Conservation (phyloP, 2,329 filamentous ascomycete species). For the Chrysoporthe austroafricana region DNA sequence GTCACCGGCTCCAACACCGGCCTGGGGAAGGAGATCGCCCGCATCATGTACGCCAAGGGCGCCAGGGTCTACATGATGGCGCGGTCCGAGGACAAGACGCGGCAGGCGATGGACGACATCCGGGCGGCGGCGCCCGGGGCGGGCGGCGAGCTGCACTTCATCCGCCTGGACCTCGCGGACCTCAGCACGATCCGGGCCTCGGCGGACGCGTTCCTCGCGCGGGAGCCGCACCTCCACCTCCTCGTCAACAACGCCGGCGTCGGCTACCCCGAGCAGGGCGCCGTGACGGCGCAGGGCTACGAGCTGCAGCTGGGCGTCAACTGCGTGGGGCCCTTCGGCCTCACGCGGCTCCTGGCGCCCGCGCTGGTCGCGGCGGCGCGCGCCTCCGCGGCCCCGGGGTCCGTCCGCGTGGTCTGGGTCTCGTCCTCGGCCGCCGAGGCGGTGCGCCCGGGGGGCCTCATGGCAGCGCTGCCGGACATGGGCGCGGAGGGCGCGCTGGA, state of each 20-base stretch:
- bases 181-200: constrained; percentile 33
- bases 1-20: constrained; percentile 25
- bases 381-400: not conserved
- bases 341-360: constrained; percentile 21
- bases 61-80: constrained; percentile 50
- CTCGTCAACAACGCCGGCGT: constrained; percentile 47
- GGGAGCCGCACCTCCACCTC: constrained; percentile 38
- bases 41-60: constrained; percentile 20
- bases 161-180: constrained; percentile 39
- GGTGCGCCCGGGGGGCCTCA: constrained; percentile 5
- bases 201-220: constrained; percentile 30
- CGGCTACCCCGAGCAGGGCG: constrained; percentile 38
- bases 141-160: constrained; percentile 38
- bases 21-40: constrained; percentile 20
- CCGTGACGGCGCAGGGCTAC: constrained; percentile 31
- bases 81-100: constrained; percentile 46
- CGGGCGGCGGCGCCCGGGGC: constrained; percentile 30
- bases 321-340: constrained; percentile 17
- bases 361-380: constrained; percentile 15
- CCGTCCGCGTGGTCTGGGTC: constrained; percentile 16
- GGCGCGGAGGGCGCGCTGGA: constrained; percentile 30
- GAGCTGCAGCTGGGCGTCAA: constrained; percentile 25
- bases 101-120: constrained; percentile 47
- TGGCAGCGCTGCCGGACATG: not conserved
- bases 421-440: constrained; percentile 16